Conservation (phyloP, 768 basidiomycete species). For the Mycena indigotica region DNA sequence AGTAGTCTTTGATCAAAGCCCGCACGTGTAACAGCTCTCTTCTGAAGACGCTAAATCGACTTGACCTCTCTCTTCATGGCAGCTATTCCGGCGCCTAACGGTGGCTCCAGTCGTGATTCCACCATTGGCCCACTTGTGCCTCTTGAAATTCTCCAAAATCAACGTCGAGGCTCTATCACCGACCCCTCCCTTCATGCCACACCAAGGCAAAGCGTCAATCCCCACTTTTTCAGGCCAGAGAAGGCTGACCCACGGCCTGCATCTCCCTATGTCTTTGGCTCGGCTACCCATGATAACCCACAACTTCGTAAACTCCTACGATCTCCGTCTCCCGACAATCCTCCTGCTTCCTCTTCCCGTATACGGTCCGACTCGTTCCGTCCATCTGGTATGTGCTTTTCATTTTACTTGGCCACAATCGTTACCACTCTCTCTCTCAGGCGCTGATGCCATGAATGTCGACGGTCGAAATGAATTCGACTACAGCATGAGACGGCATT, state of each 20-base stretch:
- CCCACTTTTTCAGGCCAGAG: conserved; percentile 22
- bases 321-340: conserved; percentile 54
- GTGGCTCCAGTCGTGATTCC: conserved; percentile 43
- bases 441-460: conserved; percentile 41
- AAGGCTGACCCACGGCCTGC: conserved; percentile 56
- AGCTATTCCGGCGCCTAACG: conserved; percentile 33
- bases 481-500: conserved; percentile 72
- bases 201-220: conserved; percentile 20
- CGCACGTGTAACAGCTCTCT: neutral
- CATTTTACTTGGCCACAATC: conserved; percentile 15
- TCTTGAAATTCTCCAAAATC: conserved; percentile 77
- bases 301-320: conserved; percentile 64
- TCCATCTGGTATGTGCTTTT: conserved; percentile 15
- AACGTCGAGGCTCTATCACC: conserved; percentile 81
- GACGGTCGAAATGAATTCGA: conserved; percentile 53
- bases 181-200: conserved; percentile 74
- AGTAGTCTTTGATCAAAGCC: conserved; percentile 13
- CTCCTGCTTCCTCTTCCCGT: conserved; percentile 16
- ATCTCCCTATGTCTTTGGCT: conserved; percentile 73
- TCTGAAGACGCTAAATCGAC: neutral
- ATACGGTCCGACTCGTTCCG: conserved; percentile 26
- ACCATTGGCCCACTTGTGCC: conserved; percentile 68
- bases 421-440: conserved; percentile 31
- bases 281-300: conserved; percentile 49
- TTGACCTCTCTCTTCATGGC: neutral